Base-by-base conservation (phyloP, 148 eudicot genomes). In the Camellia granthamiana region DNA sequence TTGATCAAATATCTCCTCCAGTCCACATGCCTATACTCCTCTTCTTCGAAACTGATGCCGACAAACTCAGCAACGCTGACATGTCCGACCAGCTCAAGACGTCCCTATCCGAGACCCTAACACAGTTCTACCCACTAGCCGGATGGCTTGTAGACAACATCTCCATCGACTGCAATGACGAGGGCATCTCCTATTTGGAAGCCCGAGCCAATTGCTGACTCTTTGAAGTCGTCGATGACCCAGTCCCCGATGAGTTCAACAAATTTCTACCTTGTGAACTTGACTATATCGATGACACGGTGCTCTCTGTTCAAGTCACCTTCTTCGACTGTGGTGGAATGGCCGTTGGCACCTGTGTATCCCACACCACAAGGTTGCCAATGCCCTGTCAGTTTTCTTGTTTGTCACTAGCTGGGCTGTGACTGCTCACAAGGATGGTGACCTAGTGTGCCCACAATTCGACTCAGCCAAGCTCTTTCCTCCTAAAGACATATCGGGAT, bases 41-140 rank as follows among this genome's bases (percentile, higher is more conserved):
- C 67, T 76, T 76, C 78, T 76, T 47, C 16, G 9, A n/a, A 14
- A 1, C 55, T 12, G 15, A 46, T 38, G 65, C 2, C 74, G 30
- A 7, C 30, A 13, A 0, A 51, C 30, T 9, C 74, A 46, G 7
- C 15, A 3, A 47, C 51, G 2, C 6, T 5, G 15, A 49, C 23
- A 16, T 7, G 38, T 55, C 81, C 10, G 41, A 56, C 60, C 78
- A 61, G 51, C 80, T 87, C 6, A 80, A 82, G 21, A 47, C 14
- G 41, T 84, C 89, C 63, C 82, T 87, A 3, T 82, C 89, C 4
- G 78, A 77, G 3, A 72, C 79, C 72, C 67, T 87, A 7, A 77
- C 79, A 47, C 64, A 68, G 4, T 87, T 82, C 80, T 87, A 87
- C 72, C 89, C 89, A 13, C 85, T 87, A 13, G 87, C 85, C 1